These are phyloP conservation scores for Tetrahymena malaccensis DNA, from an alignment of 73 alveolate species.

Conservation along the genomic window DNA sequence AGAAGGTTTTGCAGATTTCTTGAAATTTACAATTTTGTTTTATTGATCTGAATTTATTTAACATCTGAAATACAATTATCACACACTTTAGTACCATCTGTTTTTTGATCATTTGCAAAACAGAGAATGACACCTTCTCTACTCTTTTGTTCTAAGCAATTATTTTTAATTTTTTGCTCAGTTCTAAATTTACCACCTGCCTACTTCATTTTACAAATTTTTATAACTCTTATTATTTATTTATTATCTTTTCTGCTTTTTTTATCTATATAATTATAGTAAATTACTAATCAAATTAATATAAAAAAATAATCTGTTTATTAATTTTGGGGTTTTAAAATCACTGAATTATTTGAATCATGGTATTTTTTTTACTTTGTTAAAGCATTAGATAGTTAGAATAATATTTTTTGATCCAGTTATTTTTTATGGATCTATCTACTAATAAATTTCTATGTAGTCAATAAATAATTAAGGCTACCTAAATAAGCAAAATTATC, in stretches of 20 bases:
- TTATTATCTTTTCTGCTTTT: background rate
- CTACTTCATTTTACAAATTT: background rate
- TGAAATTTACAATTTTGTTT: background rate
- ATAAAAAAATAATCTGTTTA: background rate
- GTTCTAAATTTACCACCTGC: background rate
- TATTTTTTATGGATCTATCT: background rate
- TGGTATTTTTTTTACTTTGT: background rate
- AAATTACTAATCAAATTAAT: background rate
- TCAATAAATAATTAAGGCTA: background rate
- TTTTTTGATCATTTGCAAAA: background rate
- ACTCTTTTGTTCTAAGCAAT: background rate
- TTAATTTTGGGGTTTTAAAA: background rate
- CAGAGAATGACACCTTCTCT: background rate
- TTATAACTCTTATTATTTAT: background rate
- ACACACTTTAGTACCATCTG: background rate
- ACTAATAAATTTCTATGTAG: background rate
- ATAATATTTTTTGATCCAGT: background rate
- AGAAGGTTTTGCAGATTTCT: background rate
- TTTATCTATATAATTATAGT: background rate
- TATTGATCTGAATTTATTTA: background rate
- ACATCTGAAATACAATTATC: background rate
- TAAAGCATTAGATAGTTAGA: background rate
- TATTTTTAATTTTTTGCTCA: background rate
- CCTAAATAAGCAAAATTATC: background rate
- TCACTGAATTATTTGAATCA: background rate